phyloP scores from a whole-genome alignment of 169 alveolate species.

The Cryptosporidium sp. region DNA sequence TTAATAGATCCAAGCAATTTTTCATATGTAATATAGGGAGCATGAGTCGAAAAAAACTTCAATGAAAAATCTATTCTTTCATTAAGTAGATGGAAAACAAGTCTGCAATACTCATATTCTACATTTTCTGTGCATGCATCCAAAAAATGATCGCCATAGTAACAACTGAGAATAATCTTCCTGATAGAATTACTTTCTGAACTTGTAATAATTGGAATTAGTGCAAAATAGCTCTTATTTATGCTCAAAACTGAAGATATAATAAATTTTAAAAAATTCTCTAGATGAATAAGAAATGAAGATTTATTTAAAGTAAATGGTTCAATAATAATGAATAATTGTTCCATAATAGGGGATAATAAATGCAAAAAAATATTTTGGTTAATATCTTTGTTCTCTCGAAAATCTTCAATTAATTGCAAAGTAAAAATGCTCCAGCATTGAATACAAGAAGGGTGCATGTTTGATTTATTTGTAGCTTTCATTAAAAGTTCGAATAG shows the following conservation, averaged over 20 bases:
- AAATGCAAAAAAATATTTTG: slow-evolving; percentile 59
- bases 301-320: not conserved
- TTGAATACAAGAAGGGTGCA: slow-evolving; percentile 65
- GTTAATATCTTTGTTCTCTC: slow-evolving; percentile 8
- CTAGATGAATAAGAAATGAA: not conserved
- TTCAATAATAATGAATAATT: slow-evolving; percentile 22
- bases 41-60: slow-evolving; percentile 44
- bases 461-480: slow-evolving; percentile 32
- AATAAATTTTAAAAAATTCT: slow-evolving; percentile 9
- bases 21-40: slow-evolving; percentile 60
- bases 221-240: slow-evolving; percentile 3
- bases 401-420: slow-evolving; percentile 10
- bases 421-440: slow-evolving; percentile 42
- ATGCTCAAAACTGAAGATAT: not conserved
- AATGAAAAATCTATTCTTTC: slow-evolving; percentile 49
- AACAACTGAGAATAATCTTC: slow-evolving; percentile 19
- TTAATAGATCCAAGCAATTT: slow-evolving; percentile 60
- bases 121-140: not conserved
- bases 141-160: not conserved
- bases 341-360: slow-evolving; percentile 48
- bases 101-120: slow-evolving; percentile 16
- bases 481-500: slow-evolving; percentile 46
- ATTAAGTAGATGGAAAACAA: not conserved
- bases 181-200: not conserved
- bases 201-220: slow-evolving; percentile 43